Conservation (phyloP, 2,329 filamentous ascomycete genomes). For the Huntiella abstrusa region DNA sequence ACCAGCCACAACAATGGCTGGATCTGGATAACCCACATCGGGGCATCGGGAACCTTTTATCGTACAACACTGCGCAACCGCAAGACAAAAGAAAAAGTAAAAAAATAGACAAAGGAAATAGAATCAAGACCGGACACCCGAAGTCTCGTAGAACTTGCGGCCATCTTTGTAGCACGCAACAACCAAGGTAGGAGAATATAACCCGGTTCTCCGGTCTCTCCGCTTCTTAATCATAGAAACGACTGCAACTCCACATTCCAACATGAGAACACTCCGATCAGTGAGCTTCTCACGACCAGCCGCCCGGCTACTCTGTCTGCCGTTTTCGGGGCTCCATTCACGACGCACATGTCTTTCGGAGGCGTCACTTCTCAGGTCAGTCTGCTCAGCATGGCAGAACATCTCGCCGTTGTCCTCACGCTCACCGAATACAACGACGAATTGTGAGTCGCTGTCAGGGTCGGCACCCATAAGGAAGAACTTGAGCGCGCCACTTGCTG, state of each 20-base stretch:
- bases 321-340: conserved; percentile 7
- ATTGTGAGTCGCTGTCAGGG: conserved; percentile 6
- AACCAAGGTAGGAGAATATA: conserved; percentile 6
- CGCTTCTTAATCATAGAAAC: conserved; percentile 11
- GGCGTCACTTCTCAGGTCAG: conserved; percentile 1
- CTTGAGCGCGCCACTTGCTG: conserved; percentile 8
- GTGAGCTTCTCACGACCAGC: conserved; percentile 1
- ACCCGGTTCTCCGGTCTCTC: conserved; percentile 3
- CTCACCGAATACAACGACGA: conserved; percentile 9
- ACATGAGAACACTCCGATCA: conserved; percentile 8
- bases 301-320: not conserved
- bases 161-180: conserved; percentile 10
- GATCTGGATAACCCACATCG: not conserved
- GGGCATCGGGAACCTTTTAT: not conserved
- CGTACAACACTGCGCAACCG: not conserved
- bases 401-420: not conserved
- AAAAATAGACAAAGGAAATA: not conserved
- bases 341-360: conserved; percentile 3
- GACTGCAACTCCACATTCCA: conserved; percentile 9
- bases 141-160: conserved; percentile 9
- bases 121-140: conserved; percentile 1
- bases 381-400: conserved; percentile 8
- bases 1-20: not conserved
- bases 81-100: conserved; percentile 3
- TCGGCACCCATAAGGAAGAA: conserved; percentile 11